Evolutionary conservation across 2,329 filamentous ascomycete genomes (phyloP), one percentile per base, ranked within the genome.

Genomic region (Talaromyces atroroseus): DNA sequence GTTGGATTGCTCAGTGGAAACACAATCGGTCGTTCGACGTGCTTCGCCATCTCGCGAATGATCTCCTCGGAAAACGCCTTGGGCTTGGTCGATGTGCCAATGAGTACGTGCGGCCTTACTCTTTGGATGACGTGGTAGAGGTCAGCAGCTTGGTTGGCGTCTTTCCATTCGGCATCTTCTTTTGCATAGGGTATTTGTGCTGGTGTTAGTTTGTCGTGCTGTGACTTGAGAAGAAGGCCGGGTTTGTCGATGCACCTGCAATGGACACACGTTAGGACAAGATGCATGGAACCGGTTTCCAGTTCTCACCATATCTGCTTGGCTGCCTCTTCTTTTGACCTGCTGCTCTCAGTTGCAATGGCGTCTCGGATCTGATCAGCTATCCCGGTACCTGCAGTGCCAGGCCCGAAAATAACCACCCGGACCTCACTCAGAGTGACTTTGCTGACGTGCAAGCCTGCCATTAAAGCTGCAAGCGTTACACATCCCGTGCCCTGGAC

Each of bases 401-500:
- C 91, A 0, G 89, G 81, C 1, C 91, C 91, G 60, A 92, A 95
- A 34, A 92, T 74, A 0, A 95, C 80, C 57, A 94, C 78, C 29
- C 86, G 81, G 14, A 89, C 72, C 58, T 95, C 89, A 8, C 77
- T 73, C 42, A 95, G 76, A 52, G 86, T 82, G 53, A 86, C 74
- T 2, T 83, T 79, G 59, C 80, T 84, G 7, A 92, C 84, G 58
- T 89, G 83, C 7, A 92, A 76, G 0, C 83, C 90, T 0, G 90
- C 84, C 76, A 90, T 84, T 60, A 95, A 86, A 1, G 88, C 90
- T 0, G 90, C 90, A 0, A 95, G 80, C 0, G 91, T 92, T 1
- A 95, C 90, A 58, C 89, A 92, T 0, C 90, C 91, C 0, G 91
- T 95, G 1, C 90, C 91, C 70, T 95, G 90, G 0, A 95, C 85